These are phyloP conservation scores for Parascedosporium putredinis DNA, from an alignment of 2,329 filamentous ascomycete species.

Conservation along the genomic window DNA sequence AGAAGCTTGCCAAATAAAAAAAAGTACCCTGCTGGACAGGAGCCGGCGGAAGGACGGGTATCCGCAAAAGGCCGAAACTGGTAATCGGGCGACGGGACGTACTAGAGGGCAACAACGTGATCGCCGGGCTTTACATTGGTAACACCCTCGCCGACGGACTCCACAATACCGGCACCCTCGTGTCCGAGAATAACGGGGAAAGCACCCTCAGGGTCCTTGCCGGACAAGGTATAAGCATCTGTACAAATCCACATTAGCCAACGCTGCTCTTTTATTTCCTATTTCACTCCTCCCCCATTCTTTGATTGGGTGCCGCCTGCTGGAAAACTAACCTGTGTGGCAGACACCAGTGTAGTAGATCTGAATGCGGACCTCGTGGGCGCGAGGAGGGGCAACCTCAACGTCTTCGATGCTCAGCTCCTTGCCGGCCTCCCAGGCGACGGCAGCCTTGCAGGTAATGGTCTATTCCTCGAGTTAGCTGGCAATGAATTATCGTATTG, in stretches of 20 bases:
- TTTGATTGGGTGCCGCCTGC: not conserved
- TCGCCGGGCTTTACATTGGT: conserved; percentile 90
- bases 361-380: conserved; percentile 92
- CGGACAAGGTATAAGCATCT: conserved; percentile 91
- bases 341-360: conserved; percentile 98
- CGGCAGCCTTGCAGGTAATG: conserved; percentile 93
- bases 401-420: conserved; percentile 82
- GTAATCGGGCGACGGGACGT: conserved; percentile 23
- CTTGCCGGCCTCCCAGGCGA: conserved; percentile 95
- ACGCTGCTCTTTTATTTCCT: no score
- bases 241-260: conserved; percentile 1
- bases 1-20: no score
- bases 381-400: conserved; percentile 79
- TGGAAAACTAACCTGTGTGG: conserved; percentile 63
- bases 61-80: not conserved
- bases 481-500: not conserved
- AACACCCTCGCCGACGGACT: conserved; percentile 89
- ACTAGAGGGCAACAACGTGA: conserved; percentile 84
- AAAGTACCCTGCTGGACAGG: not conserved
- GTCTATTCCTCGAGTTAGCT: conserved; percentile 41
- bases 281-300: not conserved
- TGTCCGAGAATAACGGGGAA: conserved; percentile 85
- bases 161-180: conserved; percentile 84
- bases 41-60: not conserved
- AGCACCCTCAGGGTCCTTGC: conserved; percentile 93